Percentiles rank a stretch among this genome's conserved stretches.
These are phyloP conservation scores for Dendrocalamus sinicus DNA, from an alignment of 176 grass and related monocot genomes.

Conservation along the genomic window DNA sequence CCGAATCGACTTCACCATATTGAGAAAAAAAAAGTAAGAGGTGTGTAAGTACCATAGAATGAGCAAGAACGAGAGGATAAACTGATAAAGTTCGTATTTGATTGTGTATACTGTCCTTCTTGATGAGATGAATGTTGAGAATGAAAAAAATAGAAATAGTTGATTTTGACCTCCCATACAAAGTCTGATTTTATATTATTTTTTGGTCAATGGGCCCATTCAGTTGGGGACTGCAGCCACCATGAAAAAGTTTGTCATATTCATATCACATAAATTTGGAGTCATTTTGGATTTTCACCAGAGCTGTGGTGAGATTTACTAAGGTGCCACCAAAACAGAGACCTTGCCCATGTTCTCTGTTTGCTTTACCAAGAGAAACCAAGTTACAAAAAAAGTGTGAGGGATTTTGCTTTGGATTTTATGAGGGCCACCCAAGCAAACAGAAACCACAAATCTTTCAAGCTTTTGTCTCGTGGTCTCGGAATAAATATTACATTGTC, in stretches of 20 bases:
- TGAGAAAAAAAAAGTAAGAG: conserved; percentile 23
- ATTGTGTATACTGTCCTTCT: conserved; percentile 15
- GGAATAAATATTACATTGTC: neutral
- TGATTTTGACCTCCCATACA: neutral
- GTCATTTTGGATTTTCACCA: neutral
- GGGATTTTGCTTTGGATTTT: neutral
- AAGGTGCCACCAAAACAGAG: neutral
- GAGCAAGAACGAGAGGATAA: conserved; percentile 39
- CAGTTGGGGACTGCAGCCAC: neutral
- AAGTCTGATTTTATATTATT: neutral
- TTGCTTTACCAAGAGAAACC: neutral
- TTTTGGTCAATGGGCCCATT: neutral
- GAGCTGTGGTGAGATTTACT: conserved; percentile 16
- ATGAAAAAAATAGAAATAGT: conserved; percentile 11
- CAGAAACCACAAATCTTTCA: neutral
- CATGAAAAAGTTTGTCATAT: neutral
- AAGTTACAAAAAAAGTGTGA: too few species aligned
- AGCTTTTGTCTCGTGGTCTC: conserved; percentile 10
- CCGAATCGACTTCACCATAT: conserved; percentile 86
- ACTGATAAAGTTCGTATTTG: neutral
- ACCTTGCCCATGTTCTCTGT: neutral
- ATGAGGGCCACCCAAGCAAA: neutral
- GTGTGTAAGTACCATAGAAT: conserved; percentile 36
- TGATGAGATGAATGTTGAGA: conserved; percentile 5
- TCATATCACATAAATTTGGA: neutral